Evolutionary conservation across 257 asterid genomes (phyloP), one percentile per base, ranked within the genome.

Genomic region (Nicotiana attenuata): DNA sequence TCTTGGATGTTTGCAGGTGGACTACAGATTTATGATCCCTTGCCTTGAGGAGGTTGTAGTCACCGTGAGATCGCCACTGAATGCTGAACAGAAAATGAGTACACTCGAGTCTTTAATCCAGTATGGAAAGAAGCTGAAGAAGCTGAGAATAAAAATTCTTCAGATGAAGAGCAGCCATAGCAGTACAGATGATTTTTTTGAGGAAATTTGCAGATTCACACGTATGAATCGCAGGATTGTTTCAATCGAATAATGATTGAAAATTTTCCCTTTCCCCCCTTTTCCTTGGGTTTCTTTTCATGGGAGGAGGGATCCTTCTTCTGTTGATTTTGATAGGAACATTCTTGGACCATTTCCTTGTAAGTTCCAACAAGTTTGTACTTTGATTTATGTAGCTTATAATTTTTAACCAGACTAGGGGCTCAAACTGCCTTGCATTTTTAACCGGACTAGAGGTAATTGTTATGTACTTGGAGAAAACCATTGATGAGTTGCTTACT

Each of bases 111-210:
- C 98, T 10, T 86, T 97, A 88, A 45, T 97, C 11, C 84, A 81
- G 82, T 88, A 88, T 77, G 89, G 97, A 1, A 90, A 78, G 90
- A 91, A 88, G 66, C 83, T 97, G 86, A 92, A 57, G 87, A 93
- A 85, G 89, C 90, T 97, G 99, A 78, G 85, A 24, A 90, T 97
- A 86, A 92, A 88, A 88, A 97, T 97, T 87, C 97, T 94, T 85
- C 98, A 92, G 87, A 97, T 97, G 98, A 96, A 90, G 91, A 94
- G 99, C 90, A 89, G 92, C 91, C 99, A 96, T 59, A 96, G 96
- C 87, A 94, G 98, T 45, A 91, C 99, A 68, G 98, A 97, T 90
- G 98, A 93, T 55, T 94, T 94, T 89, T 97, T 97, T 35, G 99
- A 94, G 85, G 98, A 97, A 53, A 86, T 97, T 67, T 97, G 98